Evolutionary conservation across 2,329 filamentous ascomycete species (phyloP), one percentile per base, ranked within the genome.

Genomic region (Ceratocystis variospora): DNA sequence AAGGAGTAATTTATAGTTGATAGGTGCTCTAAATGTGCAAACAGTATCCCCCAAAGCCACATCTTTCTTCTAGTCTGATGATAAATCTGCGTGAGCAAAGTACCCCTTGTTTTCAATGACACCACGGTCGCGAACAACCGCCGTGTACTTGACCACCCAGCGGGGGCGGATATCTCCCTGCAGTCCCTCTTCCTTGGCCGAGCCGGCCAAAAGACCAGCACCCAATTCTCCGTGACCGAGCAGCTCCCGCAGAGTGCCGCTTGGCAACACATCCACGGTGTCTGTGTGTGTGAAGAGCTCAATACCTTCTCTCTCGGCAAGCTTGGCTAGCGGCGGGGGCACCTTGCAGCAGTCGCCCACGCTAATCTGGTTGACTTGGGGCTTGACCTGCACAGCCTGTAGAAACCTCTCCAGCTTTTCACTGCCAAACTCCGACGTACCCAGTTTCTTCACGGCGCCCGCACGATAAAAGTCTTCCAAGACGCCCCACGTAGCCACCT

Each of bases 41-140:
- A 31, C 15, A n/a, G n/a, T 31, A 33, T 55, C 53, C 33, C 33
- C 28, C 15, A 19, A 31, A 12, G 31, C 8, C 25, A 59, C n/a
- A 33, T 12, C 37, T 41, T 25, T 25, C 65, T 72, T 25, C 65
- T 72, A 75, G 61, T 68, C 67, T 66, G 79, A 78, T 61, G 79
- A 78, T 70, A 94, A 76, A 73, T 90, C 87, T 2, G 92, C 93
- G 22, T 86, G 85, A 1, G 93, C 93, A 79, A 96, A 96, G 76
- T 96, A 97, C 6, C 94, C 94, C 79, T 97, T 99, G 74, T 94
- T 96, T 79, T 99, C 94, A 70, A 99, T 93, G 7, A 99, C 94
- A 15, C 94, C 94, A 65, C 94, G 82, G 74, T 97, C 88, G 75
- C 89, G 88, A 50, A 97, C 90, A 67, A 97, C 93, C 0, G 94